A percentile compares a stretch with the other conserved stretches of the same genome.
Conservation (phyloP, 148 eudicot genomes). For the Chenopodium formosanum region DNA sequence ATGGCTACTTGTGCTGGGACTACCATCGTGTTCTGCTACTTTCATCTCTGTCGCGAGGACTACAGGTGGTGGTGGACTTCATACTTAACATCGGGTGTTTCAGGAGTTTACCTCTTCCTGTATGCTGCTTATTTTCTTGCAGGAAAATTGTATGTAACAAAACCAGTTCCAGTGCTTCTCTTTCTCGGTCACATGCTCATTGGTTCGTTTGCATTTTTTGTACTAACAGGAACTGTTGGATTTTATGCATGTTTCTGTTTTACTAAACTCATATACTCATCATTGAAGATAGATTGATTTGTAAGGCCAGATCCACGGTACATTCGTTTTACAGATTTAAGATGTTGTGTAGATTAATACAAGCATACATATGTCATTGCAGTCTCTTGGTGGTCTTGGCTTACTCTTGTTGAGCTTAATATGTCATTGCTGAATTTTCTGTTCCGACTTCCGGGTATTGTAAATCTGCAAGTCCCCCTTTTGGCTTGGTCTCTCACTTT, state of each 20-base stretch:
- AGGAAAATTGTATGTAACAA: constrained; percentile 38
- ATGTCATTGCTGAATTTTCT: too few species aligned
- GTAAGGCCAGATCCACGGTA: background rate
- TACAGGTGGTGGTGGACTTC: constrained; percentile 57
- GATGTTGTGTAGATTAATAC: too few species aligned
- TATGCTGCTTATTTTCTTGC: constrained; percentile 45
- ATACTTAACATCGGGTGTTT: constrained; percentile 40
- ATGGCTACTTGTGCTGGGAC: constrained; percentile 41
- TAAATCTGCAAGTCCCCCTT: too few species aligned
- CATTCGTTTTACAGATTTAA: too few species aligned
- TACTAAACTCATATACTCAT: constrained; percentile 48
- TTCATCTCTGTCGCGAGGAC: constrained; percentile 49
- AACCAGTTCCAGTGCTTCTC: constrained; percentile 39
- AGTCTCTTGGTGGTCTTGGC: too few species aligned
- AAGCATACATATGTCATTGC: too few species aligned
- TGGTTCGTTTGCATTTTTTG: constrained; percentile 40
- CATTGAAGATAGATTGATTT: constrained; percentile 46
- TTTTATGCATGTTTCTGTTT: constrained; percentile 46
- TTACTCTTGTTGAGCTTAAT: too few species aligned
- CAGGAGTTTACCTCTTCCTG: constrained; percentile 45
- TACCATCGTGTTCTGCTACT: constrained; percentile 40
- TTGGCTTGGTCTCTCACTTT: too few species aligned
- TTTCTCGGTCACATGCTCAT: constrained; percentile 50
- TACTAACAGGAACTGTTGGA: constrained; percentile 43
- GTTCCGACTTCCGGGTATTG: too few species aligned